Evolutionary conservation across 164 flowering plant genomes (phyloP), one percentile per base, ranked within the genome.

Genomic region (Houttuynia cordata): DNA sequence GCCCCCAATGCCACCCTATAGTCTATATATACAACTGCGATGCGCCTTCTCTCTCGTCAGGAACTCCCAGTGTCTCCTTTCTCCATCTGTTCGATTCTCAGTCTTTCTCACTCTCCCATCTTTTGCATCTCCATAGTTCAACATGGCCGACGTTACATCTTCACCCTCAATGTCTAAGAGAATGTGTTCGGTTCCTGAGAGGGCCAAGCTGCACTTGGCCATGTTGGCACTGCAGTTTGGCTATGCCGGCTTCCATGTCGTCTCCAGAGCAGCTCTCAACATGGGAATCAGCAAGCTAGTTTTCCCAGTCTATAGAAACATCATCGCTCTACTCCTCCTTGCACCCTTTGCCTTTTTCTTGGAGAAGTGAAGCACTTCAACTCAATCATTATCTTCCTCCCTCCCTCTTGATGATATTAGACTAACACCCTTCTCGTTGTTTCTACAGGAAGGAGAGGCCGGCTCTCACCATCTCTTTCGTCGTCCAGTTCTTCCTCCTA

Each of bases 181-280:
- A 66, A 79, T 73, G 71, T 79, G 90, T 37, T 67, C 69, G 4
- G 67, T 90, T 17, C 99, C 97, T 0, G 99, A 93, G 59, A 70
- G 80, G 57, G 66, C 81, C 62, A 87, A 84, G 62, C 93, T 93
- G 71, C 99, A 93, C 73, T 21, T 76, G 80, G 99, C 97, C 79
- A 93, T 93, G 99, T 63, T 93, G 80, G 92, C 97, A 81, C 74
- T 93, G 86, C 99, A 93, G 84, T 93, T 93, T 72, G 99, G 99
- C 7, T 93, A 93, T 58, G 99, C 97, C 1, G 99, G 99, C 8
- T 93, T 93, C 67, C 99, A 93, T 71, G 93, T 93, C 0, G 99
- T 93, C 45, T 93, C 99, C 7, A 75, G 99, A 58, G 84, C 85
- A 61, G 99, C 99, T 56, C 99, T 93, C 57, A 90, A 90, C 70